A percentile compares a stretch with the other conserved stretches of the same genome.
Evolutionary conservation across 495 filamentous ascomycete genomes (phyloP).

Genomic region (Hypoxylon subgilvum): DNA sequence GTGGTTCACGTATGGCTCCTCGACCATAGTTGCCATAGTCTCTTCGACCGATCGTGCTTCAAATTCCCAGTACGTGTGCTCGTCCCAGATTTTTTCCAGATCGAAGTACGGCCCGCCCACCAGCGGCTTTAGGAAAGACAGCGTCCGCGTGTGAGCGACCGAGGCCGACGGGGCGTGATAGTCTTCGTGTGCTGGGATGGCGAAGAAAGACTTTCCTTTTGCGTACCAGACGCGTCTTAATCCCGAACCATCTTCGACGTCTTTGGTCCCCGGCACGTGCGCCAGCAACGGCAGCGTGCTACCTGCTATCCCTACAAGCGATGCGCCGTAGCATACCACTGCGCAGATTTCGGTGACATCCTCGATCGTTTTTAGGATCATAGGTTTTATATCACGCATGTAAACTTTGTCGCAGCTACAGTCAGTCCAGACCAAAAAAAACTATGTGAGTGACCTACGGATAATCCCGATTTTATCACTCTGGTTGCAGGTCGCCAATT

Average conservation of each 20-base stretch:
- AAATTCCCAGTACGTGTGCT: conserved; percentile 64
- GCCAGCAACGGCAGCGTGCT: conserved; percentile 24
- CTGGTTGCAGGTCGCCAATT: conserved; percentile 37
- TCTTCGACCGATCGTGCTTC: conserved; percentile 56
- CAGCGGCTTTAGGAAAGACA: conserved; percentile 59
- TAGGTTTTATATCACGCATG: background rate
- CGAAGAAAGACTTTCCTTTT: conserved; percentile 39
- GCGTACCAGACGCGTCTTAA: conserved; percentile 44
- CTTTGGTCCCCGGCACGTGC: conserved; percentile 19
- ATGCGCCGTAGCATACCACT: conserved; percentile 41
- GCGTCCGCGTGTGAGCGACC: conserved; percentile 58
- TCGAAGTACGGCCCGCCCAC: conserved; percentile 62
- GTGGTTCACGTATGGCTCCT: conserved; percentile 66
- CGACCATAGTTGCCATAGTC: conserved; percentile 66
- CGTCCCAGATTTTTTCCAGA: conserved; percentile 66
- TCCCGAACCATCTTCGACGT: background rate
- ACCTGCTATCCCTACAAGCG: background rate
- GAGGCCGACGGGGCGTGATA: conserved; percentile 48
- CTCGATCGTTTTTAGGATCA: conserved; percentile 17
- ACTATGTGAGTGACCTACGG: conserved; percentile 34
- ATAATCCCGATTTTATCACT: conserved; percentile 44
- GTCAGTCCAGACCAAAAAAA: background rate
- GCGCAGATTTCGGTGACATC: conserved; percentile 39
- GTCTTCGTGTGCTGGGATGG: conserved; percentile 47
- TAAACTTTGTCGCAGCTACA: conserved; percentile 15